Conservation (phyloP, 768 basidiomycete species). For the Infundibulicybe gibba region DNA sequence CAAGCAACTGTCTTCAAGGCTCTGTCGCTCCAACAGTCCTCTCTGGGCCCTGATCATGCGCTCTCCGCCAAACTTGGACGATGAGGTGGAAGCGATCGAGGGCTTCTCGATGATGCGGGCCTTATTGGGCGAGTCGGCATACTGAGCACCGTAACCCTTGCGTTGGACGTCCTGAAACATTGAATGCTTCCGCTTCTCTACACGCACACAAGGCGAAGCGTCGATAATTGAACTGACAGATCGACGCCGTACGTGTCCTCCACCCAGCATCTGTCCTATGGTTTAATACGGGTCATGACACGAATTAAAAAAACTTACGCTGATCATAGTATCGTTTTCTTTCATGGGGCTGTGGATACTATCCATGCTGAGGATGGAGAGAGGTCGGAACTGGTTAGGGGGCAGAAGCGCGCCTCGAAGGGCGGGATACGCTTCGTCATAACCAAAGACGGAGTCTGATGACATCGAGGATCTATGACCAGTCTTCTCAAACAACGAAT, state of each 20-base stretch:
- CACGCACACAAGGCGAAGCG: conserved; percentile 65
- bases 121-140: conserved; percentile 38
- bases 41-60: conserved; percentile 63
- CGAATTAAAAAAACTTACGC: conserved; percentile 36
- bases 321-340: conserved; percentile 84
- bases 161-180: conserved; percentile 29
- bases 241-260: conserved; percentile 66
- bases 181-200: conserved; percentile 59
- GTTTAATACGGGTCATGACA: conserved; percentile 1
- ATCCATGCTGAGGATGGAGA: conserved; percentile 58
- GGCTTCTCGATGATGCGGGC: conserved; percentile 56
- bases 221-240: conserved; percentile 66
- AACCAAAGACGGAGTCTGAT: conserved; percentile 62
- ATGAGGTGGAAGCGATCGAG: conserved; percentile 62
- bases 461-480: conserved; percentile 46
- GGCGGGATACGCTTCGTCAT: conserved; percentile 32
- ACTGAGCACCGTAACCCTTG: conserved; percentile 19
- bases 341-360: conserved; percentile 46
- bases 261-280: conserved; percentile 67
- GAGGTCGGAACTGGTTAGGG: conserved; percentile 53
- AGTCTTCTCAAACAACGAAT: conserved; percentile 56
- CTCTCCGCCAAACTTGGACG: conserved; percentile 62
- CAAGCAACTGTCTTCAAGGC: conserved; percentile 62
- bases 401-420: conserved; percentile 32
- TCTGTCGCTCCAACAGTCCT: conserved; percentile 62